Conservation (phyloP, 2,329 filamentous ascomycete species). For the Colletotrichum shisoi region DNA sequence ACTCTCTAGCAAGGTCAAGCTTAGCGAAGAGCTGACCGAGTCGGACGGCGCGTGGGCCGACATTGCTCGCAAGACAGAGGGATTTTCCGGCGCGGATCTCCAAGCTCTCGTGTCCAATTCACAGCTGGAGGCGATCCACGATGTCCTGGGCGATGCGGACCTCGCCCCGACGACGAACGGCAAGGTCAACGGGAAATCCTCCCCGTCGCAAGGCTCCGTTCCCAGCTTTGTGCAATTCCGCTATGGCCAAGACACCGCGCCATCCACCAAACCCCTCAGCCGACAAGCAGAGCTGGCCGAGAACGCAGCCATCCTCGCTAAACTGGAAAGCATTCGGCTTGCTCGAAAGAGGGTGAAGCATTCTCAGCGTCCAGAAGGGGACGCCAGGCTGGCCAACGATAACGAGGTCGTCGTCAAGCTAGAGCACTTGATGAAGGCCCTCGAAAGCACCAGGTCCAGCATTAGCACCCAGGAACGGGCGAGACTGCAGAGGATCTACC, state of each 20-base stretch:
- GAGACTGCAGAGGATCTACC: conserved; percentile 81
- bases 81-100: conserved; percentile 92
- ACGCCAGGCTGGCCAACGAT: conserved; percentile 50
- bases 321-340: conserved; percentile 79
- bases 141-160: conserved; percentile 73
- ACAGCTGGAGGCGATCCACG: conserved; percentile 95
- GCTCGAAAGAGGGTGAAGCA: conserved; percentile 63
- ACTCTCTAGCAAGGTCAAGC: conserved; percentile 79
- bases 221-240: conserved; percentile 82
- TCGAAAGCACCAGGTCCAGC: conserved; percentile 80
- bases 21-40: conserved; percentile 71
- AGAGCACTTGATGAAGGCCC: conserved; percentile 80
- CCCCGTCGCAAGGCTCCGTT: conserved; percentile 44
- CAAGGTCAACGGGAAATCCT: conserved; percentile 45
- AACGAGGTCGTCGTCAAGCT: conserved; percentile 83
- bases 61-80: conserved; percentile 80
- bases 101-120: conserved; percentile 96
- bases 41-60: conserved; percentile 68
- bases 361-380: conserved; percentile 44
- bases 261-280: conserved; percentile 54
- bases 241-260: conserved; percentile 69
- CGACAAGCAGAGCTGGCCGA: conserved; percentile 71
- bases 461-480: conserved; percentile 80
- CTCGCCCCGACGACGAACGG: conserved; percentile 47
- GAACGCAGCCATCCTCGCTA: conserved; percentile 79